Base-by-base conservation (phyloP, 805 yeast genomes). In the Candida silvatica region DNA sequence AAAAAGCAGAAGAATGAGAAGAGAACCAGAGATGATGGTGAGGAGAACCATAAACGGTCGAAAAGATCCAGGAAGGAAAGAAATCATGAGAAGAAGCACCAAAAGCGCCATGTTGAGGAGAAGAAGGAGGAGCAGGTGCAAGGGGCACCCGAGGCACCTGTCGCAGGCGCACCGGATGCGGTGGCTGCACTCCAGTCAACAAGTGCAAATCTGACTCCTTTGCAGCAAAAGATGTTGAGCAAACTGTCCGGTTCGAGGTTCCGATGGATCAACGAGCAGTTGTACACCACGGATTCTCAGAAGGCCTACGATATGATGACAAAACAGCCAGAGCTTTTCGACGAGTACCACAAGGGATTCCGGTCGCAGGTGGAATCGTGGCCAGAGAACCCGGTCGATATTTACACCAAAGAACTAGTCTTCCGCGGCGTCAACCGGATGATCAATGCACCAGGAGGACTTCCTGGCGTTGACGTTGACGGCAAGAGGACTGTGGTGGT, bases 311-410 rank as follows among this genome's bases (percentile, higher is more conserved):
- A 68, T 17, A 60, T 92, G 41, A 76, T 92, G 28, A 64, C 71
- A 37, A 74, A 79, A 12, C 95, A 88, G 47, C 98, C 99, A 0
- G 75, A 77, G 17, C 65, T 92, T 41, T 92, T 88, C 56, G 92
- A 85, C 45, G 97, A 90, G 52, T 92, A 92, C 49, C 98, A 94
- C 54, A 80, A 77, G 38, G 99, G 99, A 0, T 92, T 92, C 67
- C 69, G 94, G 47, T 80, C 88, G 11, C 99, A 92, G 58, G 97
- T 92, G 14, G 87, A 83, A 51, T 70, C 86, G 16, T 92, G 99
- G 99, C 98, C 99, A 3, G 96, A 90, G 59, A 92, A 92, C 51
- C 99, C 99, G 1, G 95, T 92, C n/a, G 81, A 87, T 58, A 80
- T 81, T 2, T 83, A 87, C 59, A 88, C 85, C 2, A 64, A 73